These are phyloP conservation scores for Colletotrichum sp. DNA, from an alignment of 2,329 filamentous ascomycete species.

Conservation along the genomic window DNA sequence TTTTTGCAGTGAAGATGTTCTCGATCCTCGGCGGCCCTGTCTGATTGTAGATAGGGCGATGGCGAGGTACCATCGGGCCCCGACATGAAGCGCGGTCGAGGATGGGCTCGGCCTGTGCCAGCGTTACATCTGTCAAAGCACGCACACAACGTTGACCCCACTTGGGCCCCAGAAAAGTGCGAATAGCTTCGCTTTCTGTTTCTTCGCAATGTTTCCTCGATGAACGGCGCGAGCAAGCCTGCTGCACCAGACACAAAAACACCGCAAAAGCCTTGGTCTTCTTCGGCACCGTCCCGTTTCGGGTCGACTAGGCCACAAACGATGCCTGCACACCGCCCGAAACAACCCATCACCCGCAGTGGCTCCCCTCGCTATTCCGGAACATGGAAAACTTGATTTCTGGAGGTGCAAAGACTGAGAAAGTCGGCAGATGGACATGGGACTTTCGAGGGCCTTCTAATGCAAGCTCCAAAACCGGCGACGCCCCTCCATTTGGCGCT, in stretches of 20 bases:
- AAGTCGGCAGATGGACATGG: not conserved
- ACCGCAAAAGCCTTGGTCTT: not conserved
- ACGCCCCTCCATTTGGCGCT: not conserved
- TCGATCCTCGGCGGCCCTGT: not conserved
- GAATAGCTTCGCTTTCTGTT: conserved; percentile 17
- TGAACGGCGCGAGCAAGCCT: not conserved
- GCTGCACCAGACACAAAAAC: not conserved
- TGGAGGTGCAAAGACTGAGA: not conserved
- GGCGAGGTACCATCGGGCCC: not conserved
- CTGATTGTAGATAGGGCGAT: not conserved
- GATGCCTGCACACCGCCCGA: not conserved
- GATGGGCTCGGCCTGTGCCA: conserved; percentile 6
- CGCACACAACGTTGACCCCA: not conserved
- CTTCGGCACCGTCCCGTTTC: not conserved
- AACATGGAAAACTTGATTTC: conserved; percentile 8
- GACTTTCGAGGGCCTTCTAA: not conserved
- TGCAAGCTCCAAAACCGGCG: not conserved
- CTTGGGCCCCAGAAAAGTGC: not conserved
- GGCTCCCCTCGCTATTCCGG: not conserved
- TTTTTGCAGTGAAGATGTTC: not conserved
- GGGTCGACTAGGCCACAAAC: not conserved
- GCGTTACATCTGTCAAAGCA: conserved; percentile 5
- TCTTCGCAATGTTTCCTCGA: not conserved
- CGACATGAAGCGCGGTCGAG: not conserved
- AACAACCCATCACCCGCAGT: not conserved